Evolutionary conservation across 2,329 filamentous ascomycete species (phyloP).

Genomic region (Tricladium varicosporioides): DNA sequence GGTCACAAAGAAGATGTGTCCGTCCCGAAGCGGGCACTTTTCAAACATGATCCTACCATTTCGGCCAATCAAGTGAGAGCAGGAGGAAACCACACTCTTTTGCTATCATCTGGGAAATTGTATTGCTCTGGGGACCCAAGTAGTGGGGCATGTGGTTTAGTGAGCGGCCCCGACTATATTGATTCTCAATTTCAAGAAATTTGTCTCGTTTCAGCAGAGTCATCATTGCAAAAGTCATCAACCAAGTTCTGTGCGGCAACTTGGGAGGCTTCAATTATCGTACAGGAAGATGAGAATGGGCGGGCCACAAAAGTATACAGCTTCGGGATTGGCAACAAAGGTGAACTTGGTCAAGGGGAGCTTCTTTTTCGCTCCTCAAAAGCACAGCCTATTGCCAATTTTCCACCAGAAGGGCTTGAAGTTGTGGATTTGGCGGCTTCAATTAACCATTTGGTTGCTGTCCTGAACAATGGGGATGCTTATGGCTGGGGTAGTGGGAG

Average conservation of each 20-base stretch:
- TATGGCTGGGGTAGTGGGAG: conserved; percentile 88
- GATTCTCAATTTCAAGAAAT: conserved; percentile 22
- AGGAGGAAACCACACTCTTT: conserved; percentile 85
- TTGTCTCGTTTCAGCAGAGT: conserved; percentile 18
- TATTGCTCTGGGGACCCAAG: conserved; percentile 63
- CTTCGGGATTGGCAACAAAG: conserved; percentile 66
- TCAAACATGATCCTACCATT: conserved; percentile 41
- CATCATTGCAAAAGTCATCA: conserved; percentile 27
- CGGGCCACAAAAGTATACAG: conserved; percentile 53
- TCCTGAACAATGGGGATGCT: conserved; percentile 72
- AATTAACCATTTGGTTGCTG: conserved; percentile 73
- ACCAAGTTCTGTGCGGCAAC: conserved; percentile 62
- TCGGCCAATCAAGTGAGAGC: conserved; percentile 42
- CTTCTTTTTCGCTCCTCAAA: conserved; percentile 48
- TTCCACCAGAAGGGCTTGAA: conserved; percentile 59
- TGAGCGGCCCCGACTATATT: conserved; percentile 5
- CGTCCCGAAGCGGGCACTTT: conserved; percentile 60
- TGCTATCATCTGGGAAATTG: conserved; percentile 62
- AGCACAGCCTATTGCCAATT: conserved; percentile 53
- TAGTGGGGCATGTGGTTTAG: conserved; percentile 52
- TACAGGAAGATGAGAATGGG: conserved; percentile 45
- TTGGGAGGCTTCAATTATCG: conserved; percentile 72
- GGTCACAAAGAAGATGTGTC: conserved; percentile 71
- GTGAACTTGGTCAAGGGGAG: conserved; percentile 67
- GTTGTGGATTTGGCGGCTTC: conserved; percentile 67